Conservation (phyloP, 768 basidiomycete genomes). For the Tricholoma terreum region DNA sequence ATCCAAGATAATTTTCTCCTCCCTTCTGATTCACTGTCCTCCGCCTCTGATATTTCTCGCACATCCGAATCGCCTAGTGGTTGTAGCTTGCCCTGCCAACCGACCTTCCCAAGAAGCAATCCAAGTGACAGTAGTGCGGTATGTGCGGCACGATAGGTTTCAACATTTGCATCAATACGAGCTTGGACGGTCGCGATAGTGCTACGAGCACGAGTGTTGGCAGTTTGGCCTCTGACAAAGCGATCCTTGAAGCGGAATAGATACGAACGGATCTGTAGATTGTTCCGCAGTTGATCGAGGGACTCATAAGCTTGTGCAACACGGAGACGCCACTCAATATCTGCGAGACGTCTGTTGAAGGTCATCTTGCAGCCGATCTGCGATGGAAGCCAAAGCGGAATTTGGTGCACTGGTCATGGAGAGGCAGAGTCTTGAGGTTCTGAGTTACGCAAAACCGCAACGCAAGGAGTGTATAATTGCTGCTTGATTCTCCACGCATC, state of each 20-base stretch:
- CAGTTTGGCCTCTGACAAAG: constrained; percentile 17
- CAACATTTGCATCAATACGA: constrained; percentile 10
- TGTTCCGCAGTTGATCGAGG: constrained; percentile 15
- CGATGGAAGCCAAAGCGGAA: constrained; percentile 23
- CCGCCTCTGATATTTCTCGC: constrained; percentile 15
- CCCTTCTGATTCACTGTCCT: not conserved
- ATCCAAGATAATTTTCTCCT: too few relatives aligned
- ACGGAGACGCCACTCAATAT: constrained; percentile 20
- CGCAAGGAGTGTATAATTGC: constrained; percentile 11
- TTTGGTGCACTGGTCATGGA: not conserved
- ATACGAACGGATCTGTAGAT: constrained; percentile 20
- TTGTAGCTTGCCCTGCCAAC: constrained; percentile 16
- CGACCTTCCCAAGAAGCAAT: not conserved
- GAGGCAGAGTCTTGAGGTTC: not conserved
- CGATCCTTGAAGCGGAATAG: constrained; percentile 20
- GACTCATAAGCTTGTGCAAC: constrained; percentile 24
- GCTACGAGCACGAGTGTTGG: constrained; percentile 21
- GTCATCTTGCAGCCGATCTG: constrained; percentile 3
- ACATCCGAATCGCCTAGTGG: constrained; percentile 14
- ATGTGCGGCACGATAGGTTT: constrained; percentile 17
- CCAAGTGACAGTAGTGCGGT: constrained; percentile 12
- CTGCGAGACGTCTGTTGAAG: not conserved
- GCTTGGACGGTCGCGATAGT: constrained; percentile 15
- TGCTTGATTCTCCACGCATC: constrained; percentile 11
- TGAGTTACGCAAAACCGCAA: not conserved